Conservation (phyloP, 371 early-diverging fungal species). For the Mucor plumbeus region DNA sequence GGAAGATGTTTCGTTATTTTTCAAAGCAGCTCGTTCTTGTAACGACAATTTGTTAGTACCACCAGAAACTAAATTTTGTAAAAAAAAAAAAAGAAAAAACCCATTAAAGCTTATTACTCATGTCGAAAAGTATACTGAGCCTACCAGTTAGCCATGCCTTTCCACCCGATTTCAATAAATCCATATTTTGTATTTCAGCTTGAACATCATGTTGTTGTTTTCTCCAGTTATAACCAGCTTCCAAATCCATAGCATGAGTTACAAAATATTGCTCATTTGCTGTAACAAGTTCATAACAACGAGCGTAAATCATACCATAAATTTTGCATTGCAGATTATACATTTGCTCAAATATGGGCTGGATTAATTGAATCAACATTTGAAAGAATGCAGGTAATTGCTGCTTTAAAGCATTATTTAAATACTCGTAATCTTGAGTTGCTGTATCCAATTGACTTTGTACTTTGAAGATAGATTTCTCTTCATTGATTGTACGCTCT, state of each 20-base stretch:
- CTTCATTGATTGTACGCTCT: slow-evolving; percentile 68
- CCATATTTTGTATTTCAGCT: slow-evolving; percentile 43
- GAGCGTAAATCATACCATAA: slow-evolving; percentile 58
- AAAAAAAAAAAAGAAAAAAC: background rate
- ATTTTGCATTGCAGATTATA: slow-evolving; percentile 75
- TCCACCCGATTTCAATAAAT: slow-evolving; percentile 49
- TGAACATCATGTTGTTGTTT: slow-evolving; percentile 33
- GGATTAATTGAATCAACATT: slow-evolving; percentile 64
- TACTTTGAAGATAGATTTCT: slow-evolving; percentile 68
- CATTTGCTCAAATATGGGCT: slow-evolving; percentile 76
- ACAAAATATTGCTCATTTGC: slow-evolving; percentile 44
- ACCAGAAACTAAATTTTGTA: slow-evolving; percentile 32
- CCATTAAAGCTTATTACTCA: background rate
- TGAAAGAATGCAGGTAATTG: slow-evolving; percentile 74
- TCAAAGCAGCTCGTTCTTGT: slow-evolving; percentile 47
- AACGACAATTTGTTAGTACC: slow-evolving; percentile 40
- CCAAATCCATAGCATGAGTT: slow-evolving; percentile 41
- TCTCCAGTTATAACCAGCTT: slow-evolving; percentile 43
- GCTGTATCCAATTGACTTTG: slow-evolving; percentile 74
- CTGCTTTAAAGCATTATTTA: slow-evolving; percentile 70
- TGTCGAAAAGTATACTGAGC: background rate
- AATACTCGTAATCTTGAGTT: slow-evolving; percentile 73
- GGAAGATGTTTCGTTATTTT: slow-evolving; percentile 19
- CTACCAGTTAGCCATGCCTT: slow-evolving; percentile 48
- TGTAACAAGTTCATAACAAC: slow-evolving; percentile 56